Percentiles rank a stretch among this genome's conserved stretches.
phyloP scores from a whole-genome alignment of 495 filamentous ascomycete species.

The Trichoderma parareesei region DNA sequence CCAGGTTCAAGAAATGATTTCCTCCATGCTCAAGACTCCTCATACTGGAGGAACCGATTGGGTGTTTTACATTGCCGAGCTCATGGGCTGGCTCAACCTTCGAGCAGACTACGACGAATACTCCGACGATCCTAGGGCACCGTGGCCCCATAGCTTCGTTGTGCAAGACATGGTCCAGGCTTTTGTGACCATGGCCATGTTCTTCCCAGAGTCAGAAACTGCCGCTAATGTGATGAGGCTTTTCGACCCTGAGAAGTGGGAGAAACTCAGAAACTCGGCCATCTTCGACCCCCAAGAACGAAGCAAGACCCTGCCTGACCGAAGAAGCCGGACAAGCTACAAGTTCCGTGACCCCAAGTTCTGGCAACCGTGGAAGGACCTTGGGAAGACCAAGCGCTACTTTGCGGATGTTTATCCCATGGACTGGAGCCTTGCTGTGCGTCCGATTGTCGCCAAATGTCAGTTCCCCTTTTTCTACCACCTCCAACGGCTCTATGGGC shows the following conservation, averaged over 20 bases:
- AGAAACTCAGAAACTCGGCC: conserved; percentile 25
- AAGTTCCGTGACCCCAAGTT: conserved; percentile 27
- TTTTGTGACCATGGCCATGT: conserved; percentile 31
- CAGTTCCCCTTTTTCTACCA: conserved; percentile 8
- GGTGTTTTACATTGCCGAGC: conserved; percentile 26
- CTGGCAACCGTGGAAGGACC: conserved; percentile 29
- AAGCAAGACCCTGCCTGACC: conserved; percentile 24
- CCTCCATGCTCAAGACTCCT: conserved; percentile 19
- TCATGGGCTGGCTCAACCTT: conserved; percentile 29
- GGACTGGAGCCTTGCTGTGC: conserved; percentile 30
- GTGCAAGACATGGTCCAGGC: conserved; percentile 33
- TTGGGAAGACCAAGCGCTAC: conserved; percentile 15
- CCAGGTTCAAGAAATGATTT: conserved; percentile 27
- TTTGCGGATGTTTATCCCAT: conserved; percentile 22
- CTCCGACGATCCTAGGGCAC: conserved; percentile 12
- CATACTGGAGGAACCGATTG: conserved; percentile 17
- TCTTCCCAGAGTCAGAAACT: conserved; percentile 28
- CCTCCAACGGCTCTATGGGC: background rate
- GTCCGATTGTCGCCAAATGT: conserved; percentile 35
- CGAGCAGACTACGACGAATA: conserved; percentile 24
- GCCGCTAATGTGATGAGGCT: conserved; percentile 23
- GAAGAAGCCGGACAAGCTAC: conserved; percentile 26
- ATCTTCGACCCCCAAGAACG: conserved; percentile 32
- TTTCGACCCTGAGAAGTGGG: conserved; percentile 24
- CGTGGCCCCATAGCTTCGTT: conserved; percentile 33